Conservation (phyloP, 805 yeast genomes). For the Teunomyces panamensis region DNA sequence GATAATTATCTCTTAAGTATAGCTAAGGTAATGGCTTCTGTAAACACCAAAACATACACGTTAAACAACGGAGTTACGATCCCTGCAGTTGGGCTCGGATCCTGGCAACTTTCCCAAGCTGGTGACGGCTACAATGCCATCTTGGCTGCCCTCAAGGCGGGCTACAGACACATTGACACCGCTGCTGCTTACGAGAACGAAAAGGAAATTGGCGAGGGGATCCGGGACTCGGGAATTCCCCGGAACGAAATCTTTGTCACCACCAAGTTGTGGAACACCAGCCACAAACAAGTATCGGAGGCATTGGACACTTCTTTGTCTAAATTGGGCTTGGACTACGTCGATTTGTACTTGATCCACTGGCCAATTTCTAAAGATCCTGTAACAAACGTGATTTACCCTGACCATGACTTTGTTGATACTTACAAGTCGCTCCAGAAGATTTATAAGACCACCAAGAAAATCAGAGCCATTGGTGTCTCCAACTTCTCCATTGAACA, state of each 20-base stretch:
- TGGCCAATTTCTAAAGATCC: conserved; percentile 69
- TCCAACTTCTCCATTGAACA: conserved; percentile 63
- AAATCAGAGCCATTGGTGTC: conserved; percentile 63
- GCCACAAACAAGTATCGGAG: conserved; percentile 48
- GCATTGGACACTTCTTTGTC: conserved; percentile 59
- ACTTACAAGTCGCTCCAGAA: conserved; percentile 66
- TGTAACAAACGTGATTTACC: conserved; percentile 27
- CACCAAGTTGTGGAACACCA: conserved; percentile 64
- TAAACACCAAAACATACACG: conserved; percentile 22
- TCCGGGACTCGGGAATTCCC: conserved; percentile 56
- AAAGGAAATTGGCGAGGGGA: conserved; percentile 55
- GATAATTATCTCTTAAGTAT: too few relatives aligned
- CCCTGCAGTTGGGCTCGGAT: conserved; percentile 72
- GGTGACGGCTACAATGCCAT: conserved; percentile 59
- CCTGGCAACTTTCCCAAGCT: conserved; percentile 54
- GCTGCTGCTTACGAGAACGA: conserved; percentile 71
- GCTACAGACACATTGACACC: conserved; percentile 77
- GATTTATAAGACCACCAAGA: conserved; percentile 30
- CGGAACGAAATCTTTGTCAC: conserved; percentile 67
- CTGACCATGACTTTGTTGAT: conserved; percentile 45
- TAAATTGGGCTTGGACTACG: conserved; percentile 68
- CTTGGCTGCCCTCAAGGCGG: conserved; percentile 56
- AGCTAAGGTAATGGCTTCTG: conserved; percentile 2
- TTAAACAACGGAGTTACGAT: conserved; percentile 63
- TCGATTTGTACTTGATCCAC: conserved; percentile 76